phyloP scores from a whole-genome alignment of 2,329 filamentous ascomycete genomes.

The Trichophyton schoenleinii region DNA sequence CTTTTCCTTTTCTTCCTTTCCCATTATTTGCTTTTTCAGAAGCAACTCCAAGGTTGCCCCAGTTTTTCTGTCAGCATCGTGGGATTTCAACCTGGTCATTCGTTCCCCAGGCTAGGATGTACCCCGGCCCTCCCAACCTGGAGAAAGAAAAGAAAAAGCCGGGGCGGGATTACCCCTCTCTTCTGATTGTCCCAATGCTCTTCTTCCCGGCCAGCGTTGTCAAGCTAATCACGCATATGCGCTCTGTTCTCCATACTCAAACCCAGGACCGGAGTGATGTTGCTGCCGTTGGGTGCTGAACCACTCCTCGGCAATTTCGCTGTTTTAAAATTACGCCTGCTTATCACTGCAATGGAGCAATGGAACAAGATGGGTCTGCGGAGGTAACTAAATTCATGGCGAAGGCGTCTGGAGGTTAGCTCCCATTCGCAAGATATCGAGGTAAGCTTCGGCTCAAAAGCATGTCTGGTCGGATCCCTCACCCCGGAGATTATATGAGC shows the following conservation, averaged over 20 bases:
- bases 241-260: neutral
- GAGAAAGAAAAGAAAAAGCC: constrained; percentile 2
- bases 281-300: neutral
- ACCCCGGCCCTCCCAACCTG: neutral
- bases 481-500: constrained; percentile 3
- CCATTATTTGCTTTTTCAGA: neutral
- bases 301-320: neutral
- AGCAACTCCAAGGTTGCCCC: constrained; percentile 2
- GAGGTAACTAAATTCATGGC: neutral
- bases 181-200: neutral
- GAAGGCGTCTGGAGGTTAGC: neutral
- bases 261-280: neutral
- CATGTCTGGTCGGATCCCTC: neutral
- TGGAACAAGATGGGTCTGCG: neutral
- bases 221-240: neutral
- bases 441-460: constrained; percentile 1
- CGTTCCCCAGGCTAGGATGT: constrained; percentile 3
- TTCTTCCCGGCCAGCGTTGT: neutral
- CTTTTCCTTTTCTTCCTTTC: neutral
- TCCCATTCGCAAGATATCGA: neutral
- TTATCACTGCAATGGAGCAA: neutral
- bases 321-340: neutral
- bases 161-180: constrained; percentile 3
- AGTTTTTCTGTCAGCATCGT: constrained; percentile 1
- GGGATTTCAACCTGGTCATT: constrained; percentile 3